Conservation (phyloP, 208 protist species). For the Spongospora subterranea region DNA sequence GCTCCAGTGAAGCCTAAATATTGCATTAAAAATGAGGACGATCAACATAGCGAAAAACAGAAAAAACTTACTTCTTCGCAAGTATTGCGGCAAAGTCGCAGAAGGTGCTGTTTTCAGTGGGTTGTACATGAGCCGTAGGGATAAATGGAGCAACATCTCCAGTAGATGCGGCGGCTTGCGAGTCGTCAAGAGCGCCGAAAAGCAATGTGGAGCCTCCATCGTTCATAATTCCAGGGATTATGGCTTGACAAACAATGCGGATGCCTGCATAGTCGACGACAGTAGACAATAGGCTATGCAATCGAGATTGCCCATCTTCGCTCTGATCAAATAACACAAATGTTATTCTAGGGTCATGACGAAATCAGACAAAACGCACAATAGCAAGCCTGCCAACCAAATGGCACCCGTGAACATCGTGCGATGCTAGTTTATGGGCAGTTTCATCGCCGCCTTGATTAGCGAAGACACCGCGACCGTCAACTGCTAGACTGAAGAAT, state of each 20-base stretch:
- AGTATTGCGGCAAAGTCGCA: not conserved
- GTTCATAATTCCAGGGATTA: constrained; percentile 38
- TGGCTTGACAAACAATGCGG: constrained; percentile 35
- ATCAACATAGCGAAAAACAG: not conserved
- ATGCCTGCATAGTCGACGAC: constrained; percentile 31
- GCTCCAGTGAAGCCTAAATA: constrained; percentile 32
- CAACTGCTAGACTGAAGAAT: constrained; percentile 31
- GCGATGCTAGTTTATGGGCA: constrained; percentile 1
- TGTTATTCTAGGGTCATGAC: not conserved
- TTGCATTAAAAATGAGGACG: not conserved
- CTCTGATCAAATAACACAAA: not conserved
- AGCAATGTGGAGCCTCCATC: constrained; percentile 43
- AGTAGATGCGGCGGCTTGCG: not conserved
- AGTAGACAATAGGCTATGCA: not conserved
- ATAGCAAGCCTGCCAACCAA: not conserved
- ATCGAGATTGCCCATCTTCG: not conserved
- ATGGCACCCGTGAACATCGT: constrained; percentile 4
- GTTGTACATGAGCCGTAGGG: not conserved
- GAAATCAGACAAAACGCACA: not conserved
- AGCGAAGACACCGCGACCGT: not conserved
- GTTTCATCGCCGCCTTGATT: not conserved
- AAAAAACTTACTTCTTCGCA: not conserved
- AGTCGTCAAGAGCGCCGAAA: not conserved
- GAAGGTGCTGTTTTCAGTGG: not conserved
- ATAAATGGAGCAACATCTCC: not conserved